Evolutionary conservation across 306 rosid species (phyloP).

Genomic region (Acacia confusa): DNA sequence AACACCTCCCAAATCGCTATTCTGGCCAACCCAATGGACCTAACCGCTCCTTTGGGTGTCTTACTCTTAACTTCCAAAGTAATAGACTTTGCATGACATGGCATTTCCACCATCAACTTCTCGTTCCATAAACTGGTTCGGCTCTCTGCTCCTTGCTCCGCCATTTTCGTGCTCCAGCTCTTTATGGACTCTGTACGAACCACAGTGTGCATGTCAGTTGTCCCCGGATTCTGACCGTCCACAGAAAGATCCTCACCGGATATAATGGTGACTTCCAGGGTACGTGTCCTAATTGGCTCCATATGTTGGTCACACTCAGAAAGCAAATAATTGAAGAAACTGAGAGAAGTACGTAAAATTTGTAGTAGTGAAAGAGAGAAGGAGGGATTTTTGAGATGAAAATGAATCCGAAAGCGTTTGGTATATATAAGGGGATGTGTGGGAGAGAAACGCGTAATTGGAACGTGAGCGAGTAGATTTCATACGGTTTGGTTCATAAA

Average conservation of each 20-base stretch:
- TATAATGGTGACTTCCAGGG: slow-evolving; percentile 42
- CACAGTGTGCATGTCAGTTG: slow-evolving; percentile 29
- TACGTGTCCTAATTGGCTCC: slow-evolving; percentile 10
- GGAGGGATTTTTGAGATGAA: not conserved
- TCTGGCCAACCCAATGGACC: slow-evolving; percentile 36
- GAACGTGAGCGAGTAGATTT: not conserved
- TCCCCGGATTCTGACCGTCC: slow-evolving; percentile 23
- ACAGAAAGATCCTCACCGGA: slow-evolving; percentile 47
- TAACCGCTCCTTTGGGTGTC: slow-evolving; percentile 7
- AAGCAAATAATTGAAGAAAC: not conserved
- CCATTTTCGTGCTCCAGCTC: slow-evolving; percentile 32
- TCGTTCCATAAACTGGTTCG: slow-evolving; percentile 42
- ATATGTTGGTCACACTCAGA: not conserved
- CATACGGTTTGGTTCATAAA: not conserved
- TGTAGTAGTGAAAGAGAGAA: not conserved
- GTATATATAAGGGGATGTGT: not conserved
- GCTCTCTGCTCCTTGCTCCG: not conserved
- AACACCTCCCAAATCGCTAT: slow-evolving; percentile 43
- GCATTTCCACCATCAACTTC: slow-evolving; percentile 40
- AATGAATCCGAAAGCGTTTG: not conserved
- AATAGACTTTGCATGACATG: slow-evolving; percentile 30
- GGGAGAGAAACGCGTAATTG: not conserved
- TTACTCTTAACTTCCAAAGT: slow-evolving; percentile 45
- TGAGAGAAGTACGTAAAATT: not conserved
- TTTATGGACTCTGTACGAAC: slow-evolving; percentile 37